Percentiles rank a stretch among this genome's conserved stretches.
phyloP scores from a whole-genome alignment of 257 asterid species.

The Solanum sejunctum region DNA sequence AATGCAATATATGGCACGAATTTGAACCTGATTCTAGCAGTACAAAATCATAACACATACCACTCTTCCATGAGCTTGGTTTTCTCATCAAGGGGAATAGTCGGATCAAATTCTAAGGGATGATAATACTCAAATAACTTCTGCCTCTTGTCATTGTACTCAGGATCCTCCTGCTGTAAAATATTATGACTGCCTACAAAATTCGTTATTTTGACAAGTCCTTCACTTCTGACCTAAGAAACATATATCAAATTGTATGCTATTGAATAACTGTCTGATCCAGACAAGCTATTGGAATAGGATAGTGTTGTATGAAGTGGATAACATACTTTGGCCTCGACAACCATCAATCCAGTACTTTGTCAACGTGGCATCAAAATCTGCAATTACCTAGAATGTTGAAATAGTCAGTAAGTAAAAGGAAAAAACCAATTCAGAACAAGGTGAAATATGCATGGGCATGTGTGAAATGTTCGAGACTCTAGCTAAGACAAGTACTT shows the following conservation, averaged over 20 bases:
- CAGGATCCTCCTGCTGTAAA: conserved; percentile 69
- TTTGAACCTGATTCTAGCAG: not conserved
- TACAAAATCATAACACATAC: conserved; percentile 28
- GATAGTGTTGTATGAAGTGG: not conserved
- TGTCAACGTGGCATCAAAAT: conserved; percentile 83
- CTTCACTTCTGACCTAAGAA: conserved; percentile 3
- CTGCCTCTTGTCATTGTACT: conserved; percentile 73
- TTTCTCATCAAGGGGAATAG: conserved; percentile 72
- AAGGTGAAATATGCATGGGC: not conserved
- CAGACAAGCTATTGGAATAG: not conserved
- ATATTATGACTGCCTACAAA: conserved; percentile 72
- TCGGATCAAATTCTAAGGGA: conserved; percentile 77
- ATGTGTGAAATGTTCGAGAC: not conserved
- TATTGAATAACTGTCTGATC: not conserved
- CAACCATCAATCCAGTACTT: conserved; percentile 65
- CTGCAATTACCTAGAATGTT: conserved; percentile 63
- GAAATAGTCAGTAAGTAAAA: not conserved
- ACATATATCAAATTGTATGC: not conserved
- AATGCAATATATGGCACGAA: not conserved
- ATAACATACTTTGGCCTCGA: conserved; percentile 70
- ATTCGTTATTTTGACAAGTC: conserved; percentile 11
- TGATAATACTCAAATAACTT: conserved; percentile 62
- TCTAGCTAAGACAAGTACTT: not conserved
- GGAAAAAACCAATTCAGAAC: not conserved
- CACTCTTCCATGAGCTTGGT: conserved; percentile 93